phyloP scores from a whole-genome alignment of 2,329 filamentous ascomycete genomes.

The Metarhizium anisopliae region DNA sequence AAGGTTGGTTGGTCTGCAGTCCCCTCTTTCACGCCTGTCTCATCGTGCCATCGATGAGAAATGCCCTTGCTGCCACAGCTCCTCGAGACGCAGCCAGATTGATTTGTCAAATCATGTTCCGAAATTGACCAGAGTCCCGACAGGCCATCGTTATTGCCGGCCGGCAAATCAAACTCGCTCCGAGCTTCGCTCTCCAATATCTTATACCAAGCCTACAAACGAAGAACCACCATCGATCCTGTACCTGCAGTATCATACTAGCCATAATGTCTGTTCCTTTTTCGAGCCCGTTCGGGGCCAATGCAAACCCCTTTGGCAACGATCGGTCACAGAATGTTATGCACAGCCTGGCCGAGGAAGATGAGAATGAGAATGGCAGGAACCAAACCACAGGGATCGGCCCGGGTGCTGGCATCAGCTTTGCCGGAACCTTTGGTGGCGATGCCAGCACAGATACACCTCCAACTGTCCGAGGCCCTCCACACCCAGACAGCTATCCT shows the following conservation, averaged over 20 bases:
- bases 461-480: slow-evolving; percentile 36
- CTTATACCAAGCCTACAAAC: background rate
- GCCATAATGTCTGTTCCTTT: slow-evolving; percentile 65
- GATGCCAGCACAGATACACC: slow-evolving; percentile 38
- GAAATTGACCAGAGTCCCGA: background rate
- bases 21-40: background rate
- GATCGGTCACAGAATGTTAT: slow-evolving; percentile 30
- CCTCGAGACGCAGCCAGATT: background rate
- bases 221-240: background rate
- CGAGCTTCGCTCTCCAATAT: background rate
- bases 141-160: background rate
- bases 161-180: background rate
- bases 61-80: background rate
- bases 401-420: slow-evolving; percentile 40
- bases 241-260: slow-evolving; percentile 9
- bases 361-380: slow-evolving; percentile 66
- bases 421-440: slow-evolving; percentile 45
- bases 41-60: no score
- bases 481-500: slow-evolving; percentile 64
- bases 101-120: background rate
- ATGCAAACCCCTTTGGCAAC: slow-evolving; percentile 65
- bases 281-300: slow-evolving; percentile 60
- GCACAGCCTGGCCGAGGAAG: slow-evolving; percentile 65
- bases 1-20: background rate
- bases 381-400: slow-evolving; percentile 35